Base-by-base conservation (phyloP, 2,329 filamentous ascomycete species). In the Aureobasidium pullulans region DNA sequence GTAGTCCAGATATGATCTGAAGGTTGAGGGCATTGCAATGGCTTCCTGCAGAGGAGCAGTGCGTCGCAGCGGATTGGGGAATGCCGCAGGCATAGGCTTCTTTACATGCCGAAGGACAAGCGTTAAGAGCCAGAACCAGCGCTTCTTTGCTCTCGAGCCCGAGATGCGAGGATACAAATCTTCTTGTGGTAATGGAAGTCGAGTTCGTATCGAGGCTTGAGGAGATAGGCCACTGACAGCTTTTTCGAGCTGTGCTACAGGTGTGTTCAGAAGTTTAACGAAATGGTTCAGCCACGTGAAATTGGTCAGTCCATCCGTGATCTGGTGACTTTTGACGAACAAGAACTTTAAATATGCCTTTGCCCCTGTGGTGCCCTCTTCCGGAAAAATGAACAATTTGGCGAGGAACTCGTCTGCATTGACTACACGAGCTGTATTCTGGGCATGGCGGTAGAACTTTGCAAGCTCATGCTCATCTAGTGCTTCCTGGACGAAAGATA, bases 91-190 rank as follows among this genome's bases (percentile, higher is more conserved):
- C 1, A 74, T 66, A 1, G 72, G 69, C 47, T 68, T 74, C 6
- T 72, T 65, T 1, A 77, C 70, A 57, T 78, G 73, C 6, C 77
- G 66, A 15, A 79, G 68, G 7, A 79, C 71, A 19, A 75, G 68
- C 8, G 75, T 70, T 7, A 79, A 70, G 6, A 72, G 70, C 77
- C 77, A 79, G 63, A 76, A 77, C 76, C 77, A 79, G 49, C 76
- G 68, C 64, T 73, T 69, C 19, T 73, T 65, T 1, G 75, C 76
- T 39, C 57, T 57, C 23, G 63, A 73, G 34, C 75, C 75, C 1
- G 65, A 46, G 0, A 77, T 68, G 0, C 62, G 64, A 1, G 76
- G 75, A 50, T 79, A 79, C 0, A 78, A 61, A 19, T 76, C 75
- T 67, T 79, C 77, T 66, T 79, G 77, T 1, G 77, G 74, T 1